Evolutionary conservation across 768 basidiomycete genomes (phyloP).

Genomic region (Naganishia antarctica): DNA sequence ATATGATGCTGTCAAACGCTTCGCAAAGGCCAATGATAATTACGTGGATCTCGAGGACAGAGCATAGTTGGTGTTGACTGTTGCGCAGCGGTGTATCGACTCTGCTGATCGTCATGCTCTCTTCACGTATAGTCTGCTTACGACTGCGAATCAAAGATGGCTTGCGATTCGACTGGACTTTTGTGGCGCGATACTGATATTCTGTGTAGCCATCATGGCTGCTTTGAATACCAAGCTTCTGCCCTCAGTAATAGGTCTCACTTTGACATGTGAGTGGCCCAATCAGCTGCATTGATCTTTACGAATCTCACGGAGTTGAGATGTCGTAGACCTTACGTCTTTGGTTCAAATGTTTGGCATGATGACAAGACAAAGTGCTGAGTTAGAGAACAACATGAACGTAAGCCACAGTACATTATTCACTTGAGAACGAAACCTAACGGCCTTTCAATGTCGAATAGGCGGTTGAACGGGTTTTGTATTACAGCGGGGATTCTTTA

Average conservation of each 20-base stretch:
- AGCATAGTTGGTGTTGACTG: constrained; percentile 59
- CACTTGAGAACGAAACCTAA: no score
- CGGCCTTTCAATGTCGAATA: no score
- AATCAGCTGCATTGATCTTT: not conserved
- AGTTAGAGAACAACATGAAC: constrained; percentile 90
- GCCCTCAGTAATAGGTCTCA: constrained; percentile 72
- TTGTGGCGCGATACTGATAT: constrained; percentile 59
- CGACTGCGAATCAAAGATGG: constrained; percentile 68
- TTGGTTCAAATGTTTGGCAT: constrained; percentile 42
- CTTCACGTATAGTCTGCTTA: constrained; percentile 52
- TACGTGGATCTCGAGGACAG: constrained; percentile 86
- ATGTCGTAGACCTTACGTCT: constrained; percentile 31
- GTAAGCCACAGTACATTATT: no score
- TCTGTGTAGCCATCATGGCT: constrained; percentile 62
- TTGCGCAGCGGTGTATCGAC: not conserved
- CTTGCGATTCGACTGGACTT: constrained; percentile 85
- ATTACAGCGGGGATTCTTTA: constrained; percentile 62
- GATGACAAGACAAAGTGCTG: constrained; percentile 44
- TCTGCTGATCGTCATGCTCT: not conserved
- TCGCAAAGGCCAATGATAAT: constrained; percentile 65
- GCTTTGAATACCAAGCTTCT: constrained; percentile 62
- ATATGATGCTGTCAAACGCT: constrained; percentile 71
- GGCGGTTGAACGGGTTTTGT: constrained; percentile 58
- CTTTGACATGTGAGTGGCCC: constrained; percentile 55
- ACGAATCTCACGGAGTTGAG: not conserved